A percentile compares a stretch with the other conserved stretches of the same genome.
These are phyloP conservation scores for Amanita exitialis DNA, from an alignment of 768 basidiomycete species.

Conservation along the genomic window DNA sequence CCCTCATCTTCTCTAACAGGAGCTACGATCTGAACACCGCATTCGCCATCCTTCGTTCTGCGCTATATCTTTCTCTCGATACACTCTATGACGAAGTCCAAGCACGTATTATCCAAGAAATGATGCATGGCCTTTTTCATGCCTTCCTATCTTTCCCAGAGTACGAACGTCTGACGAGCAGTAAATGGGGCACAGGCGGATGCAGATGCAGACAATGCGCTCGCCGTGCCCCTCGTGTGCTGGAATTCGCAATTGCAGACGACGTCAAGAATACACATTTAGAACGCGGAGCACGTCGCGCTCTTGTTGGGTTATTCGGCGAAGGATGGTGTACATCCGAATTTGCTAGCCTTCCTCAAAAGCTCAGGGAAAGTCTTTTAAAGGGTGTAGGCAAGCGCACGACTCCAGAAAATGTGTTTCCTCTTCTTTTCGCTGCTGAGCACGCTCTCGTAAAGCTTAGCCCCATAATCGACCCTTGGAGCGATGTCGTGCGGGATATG, in stretches of 20 bases:
- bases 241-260: constrained; percentile 67
- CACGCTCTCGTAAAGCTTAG: constrained; percentile 46
- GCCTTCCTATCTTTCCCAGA: constrained; percentile 72
- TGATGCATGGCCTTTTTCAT: constrained; percentile 85
- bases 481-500: constrained; percentile 58
- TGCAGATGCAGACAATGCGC: constrained; percentile 82
- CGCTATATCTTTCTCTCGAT: constrained; percentile 68
- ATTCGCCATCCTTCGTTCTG: constrained; percentile 79
- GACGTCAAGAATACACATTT: constrained; percentile 72
- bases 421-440: constrained; percentile 59
- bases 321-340: constrained; percentile 84
- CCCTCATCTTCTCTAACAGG: constrained; percentile 85
- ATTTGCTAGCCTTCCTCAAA: constrained; percentile 60
- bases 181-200: constrained; percentile 76
- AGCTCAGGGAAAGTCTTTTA: constrained; percentile 58
- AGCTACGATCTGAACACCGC: constrained; percentile 90
- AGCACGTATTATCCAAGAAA: constrained; percentile 76
- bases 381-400: constrained; percentile 65
- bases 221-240: constrained; percentile 68
- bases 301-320: constrained; percentile 76
- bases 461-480: constrained; percentile 60
- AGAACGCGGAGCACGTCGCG: constrained; percentile 61
- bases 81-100: constrained; percentile 74
- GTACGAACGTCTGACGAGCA: constrained; percentile 64
- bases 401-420: constrained; percentile 55